Evolutionary conservation across 306 rosid genomes (phyloP), one percentile per base, ranked within the genome.

Genomic region (Citrullus colocynthis): DNA sequence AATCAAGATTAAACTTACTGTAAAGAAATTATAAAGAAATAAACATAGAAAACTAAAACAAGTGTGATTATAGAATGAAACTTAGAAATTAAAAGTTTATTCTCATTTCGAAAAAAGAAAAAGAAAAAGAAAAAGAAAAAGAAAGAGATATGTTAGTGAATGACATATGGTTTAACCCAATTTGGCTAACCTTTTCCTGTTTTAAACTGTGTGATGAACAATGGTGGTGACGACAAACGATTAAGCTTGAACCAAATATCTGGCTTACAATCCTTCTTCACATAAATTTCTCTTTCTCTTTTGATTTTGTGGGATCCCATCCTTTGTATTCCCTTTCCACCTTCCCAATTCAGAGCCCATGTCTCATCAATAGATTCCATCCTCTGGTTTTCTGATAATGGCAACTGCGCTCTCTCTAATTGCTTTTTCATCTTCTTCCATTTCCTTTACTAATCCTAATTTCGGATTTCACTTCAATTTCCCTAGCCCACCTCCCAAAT

Each of bases 331-430:
- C 58, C 5, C 11, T 48, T 48, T 5, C 41, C 63, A 74, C 39
- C 20, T 7, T 18, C 39, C 20, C 2, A 36, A 56, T 61, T 34
- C 58, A 28, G 34, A 77, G 80, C 11, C 18, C 10, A 85, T 77
- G 87, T 79, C 65, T 81, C 45, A 7, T 63, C 48, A 83, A 49
- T 76, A 77, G 80, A 77, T 81, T 9, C 4, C 71, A 59, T 57
- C 59, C 55, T 44, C 37, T 69, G 37, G 2, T 69, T 69, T 69
- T n/a, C 55, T 24, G 52, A 73, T 56, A 54, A 89, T 91, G 97
- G 78, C 90, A 45, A 76, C 87, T 60, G 79, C 83, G 80, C 32
- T 80, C 51, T 78, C 64, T 37, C 65, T 77, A 51, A 88, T 84
- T 76, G 82, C 83, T 2, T 69, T 84, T 55, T 79, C 80, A 24